Conservation (phyloP, 2,329 filamentous ascomycete species). For the Elsinoe necatrix region DNA sequence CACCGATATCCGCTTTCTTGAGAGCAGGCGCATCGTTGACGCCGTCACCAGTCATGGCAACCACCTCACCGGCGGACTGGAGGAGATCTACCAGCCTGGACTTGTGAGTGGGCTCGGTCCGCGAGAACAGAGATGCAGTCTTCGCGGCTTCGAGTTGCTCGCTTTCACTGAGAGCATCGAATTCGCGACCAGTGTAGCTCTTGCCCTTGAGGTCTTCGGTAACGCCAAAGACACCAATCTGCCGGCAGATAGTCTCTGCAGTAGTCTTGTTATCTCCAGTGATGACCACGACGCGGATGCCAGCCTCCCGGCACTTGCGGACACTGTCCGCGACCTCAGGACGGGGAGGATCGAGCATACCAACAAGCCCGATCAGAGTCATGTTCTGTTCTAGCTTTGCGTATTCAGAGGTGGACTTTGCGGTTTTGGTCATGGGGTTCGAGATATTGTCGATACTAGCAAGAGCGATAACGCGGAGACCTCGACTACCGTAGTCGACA, state of each 20-base stretch:
- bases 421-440: constrained; percentile 56
- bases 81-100: constrained; percentile 95
- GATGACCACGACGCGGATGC: constrained; percentile 95
- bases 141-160: constrained; percentile 80
- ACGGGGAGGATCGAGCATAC: constrained; percentile 93
- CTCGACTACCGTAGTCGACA: constrained; percentile 80
- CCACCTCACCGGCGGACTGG: constrained; percentile 84
- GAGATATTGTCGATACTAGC: constrained; percentile 72
- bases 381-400: constrained; percentile 82
- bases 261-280: constrained; percentile 98
- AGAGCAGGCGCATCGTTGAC: constrained; percentile 96
- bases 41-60: constrained; percentile 98
- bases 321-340: constrained; percentile 84
- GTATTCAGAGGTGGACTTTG: constrained; percentile 79
- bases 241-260: constrained; percentile 92
- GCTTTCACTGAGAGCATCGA: constrained; percentile 69
- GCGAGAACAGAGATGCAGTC: constrained; percentile 83
- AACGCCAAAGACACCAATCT: constrained; percentile 84
- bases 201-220: constrained; percentile 80
- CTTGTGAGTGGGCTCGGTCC: constrained; percentile 93
- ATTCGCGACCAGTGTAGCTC: constrained; percentile 91
- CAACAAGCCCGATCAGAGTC: constrained; percentile 86
- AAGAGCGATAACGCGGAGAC: constrained; percentile 88
- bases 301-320: constrained; percentile 78
- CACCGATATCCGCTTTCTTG: constrained; percentile 98